These are phyloP conservation scores for Litchi chinensis DNA, from an alignment of 345 rosid species.

Conservation along the genomic window DNA sequence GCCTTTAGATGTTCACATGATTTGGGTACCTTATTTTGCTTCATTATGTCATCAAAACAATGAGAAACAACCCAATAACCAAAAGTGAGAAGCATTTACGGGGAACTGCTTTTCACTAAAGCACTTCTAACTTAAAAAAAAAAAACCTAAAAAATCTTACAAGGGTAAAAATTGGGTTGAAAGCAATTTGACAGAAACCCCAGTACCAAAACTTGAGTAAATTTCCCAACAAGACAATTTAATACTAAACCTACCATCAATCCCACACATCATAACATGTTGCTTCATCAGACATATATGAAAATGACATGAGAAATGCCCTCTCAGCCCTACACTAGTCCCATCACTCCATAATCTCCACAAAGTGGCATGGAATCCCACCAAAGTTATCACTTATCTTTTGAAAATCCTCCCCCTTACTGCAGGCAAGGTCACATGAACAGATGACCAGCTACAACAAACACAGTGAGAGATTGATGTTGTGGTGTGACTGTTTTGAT, in stretches of 20 bases:
- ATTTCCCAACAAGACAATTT: background rate
- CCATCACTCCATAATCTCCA: slow-evolving; percentile 5
- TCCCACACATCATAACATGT: background rate
- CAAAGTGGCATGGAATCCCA: slow-evolving; percentile 1
- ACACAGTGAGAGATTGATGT: too few relatives aligned
- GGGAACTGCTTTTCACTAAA: background rate
- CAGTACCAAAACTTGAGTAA: background rate
- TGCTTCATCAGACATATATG: background rate
- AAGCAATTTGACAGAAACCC: slow-evolving; percentile 1
- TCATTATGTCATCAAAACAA: background rate
- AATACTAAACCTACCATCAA: slow-evolving; percentile 6
- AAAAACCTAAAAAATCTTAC: background rate
- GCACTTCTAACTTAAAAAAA: background rate
- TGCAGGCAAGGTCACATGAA: slow-evolving; percentile 8
- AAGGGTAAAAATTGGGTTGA: background rate
- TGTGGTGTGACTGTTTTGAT: background rate
- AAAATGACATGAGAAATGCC: slow-evolving; percentile 8
- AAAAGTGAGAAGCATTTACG: background rate
- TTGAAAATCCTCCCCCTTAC: background rate
- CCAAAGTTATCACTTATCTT: background rate
- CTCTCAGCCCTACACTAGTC: slow-evolving; percentile 9
- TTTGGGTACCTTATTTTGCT: background rate
- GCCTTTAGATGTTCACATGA: background rate
- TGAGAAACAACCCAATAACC: slow-evolving; percentile 6
- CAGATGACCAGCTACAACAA: background rate